Base-by-base conservation (phyloP, 768 basidiomycete species). In the Lactarius quietus region DNA sequence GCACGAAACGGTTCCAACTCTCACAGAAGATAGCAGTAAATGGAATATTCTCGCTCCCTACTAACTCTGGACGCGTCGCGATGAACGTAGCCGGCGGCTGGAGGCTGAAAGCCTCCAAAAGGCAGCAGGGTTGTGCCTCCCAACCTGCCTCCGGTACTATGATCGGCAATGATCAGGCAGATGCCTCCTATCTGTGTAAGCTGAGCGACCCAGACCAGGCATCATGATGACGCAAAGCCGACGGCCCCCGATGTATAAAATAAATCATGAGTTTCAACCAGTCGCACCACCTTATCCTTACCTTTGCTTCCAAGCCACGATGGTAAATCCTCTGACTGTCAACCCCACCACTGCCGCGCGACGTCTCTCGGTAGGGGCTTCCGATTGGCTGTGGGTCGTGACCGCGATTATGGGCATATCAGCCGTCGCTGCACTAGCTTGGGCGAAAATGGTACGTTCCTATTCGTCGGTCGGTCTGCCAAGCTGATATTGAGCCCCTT, bases 341-440 rank as follows among this genome's bases (percentile, higher is more conserved):
- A 81, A 81, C 61, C 80, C 78, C 0, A 73, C 77, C 15, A 72
- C 57, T 8, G 79, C 79, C 29, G 71, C 70, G 17, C 67, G 66
- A 57, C 77, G 78, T 72, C 80, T 85, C 73, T 79, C 80, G 59
- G 68, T 70, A 0, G 74, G 74, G 38, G 84, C 78, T 6, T 81
- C 83, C 1, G 76, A 85, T 74, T 86, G 82, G 81, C 72, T 81
- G 6, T 86, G 83, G 83, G 79, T 83, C 0, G 83, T 83, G 43
- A 82, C 82, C 59, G 79, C 80, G 12, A 58, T 84, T 62, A 84
- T 86, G 83, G 69, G 77, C 6, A 7, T 81, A 20, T 75, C 76
- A 12, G 79, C 80, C 66, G 53, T 84, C 33, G 41, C 69, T 45
- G 71, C 78, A 62, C 61, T 84, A 15, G 70, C 63, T 20, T 84